Base-by-base conservation (phyloP, 1,284 basidiomycete genomes). In the Ganoderma lingzhi region DNA sequence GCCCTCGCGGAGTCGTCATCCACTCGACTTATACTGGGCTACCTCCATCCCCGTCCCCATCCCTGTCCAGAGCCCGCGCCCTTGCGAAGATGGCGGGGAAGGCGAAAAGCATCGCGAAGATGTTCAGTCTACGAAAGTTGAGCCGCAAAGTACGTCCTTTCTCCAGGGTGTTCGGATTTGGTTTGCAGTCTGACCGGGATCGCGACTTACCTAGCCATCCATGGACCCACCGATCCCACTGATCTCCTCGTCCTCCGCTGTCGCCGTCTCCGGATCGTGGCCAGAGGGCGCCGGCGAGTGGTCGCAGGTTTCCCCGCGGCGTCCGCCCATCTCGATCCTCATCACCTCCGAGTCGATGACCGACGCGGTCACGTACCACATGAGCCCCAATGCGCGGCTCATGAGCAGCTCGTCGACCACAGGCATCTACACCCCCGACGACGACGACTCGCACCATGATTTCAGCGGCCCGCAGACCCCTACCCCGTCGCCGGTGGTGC, bases 51-150 rank as follows among this genome's bases (percentile, higher is more conserved):
- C 48, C 48, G 12, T 53, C 48, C 37, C 44, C 32, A 9, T 56
- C 71, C 2, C 69, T 69, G 8, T 15, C 37, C 32, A 68, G 44
- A 32, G 15, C 44, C 3, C 62, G 61, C 15, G 28, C 70, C 10
- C 58, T 73, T 1, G 60, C 65, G 15, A 68, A 61, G 35, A 66
- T 51, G 12, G 68, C 69, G 28, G 62, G 66, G 28, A 73, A 70
- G 61, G 72, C 72, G 10, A 73, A 69, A 64, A 61, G 62, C 23
- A 39, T 73, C 17, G 72, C 68, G 28, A 67, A 56, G 65, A 51
- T 67, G 28, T 58, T 73, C 8, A 59, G 60, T 12, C 62, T 58
- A 3, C 64, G 61, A 62, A 65, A 35, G 30, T 41, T 68, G 6
- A 60, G 59, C 10, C 68, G 68, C 30, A 66, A 59, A 64, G 70